A percentile compares a stretch with the other conserved stretches of the same genome.
phyloP scores from a whole-genome alignment of 2,329 filamentous ascomycete genomes.

The Neofusicoccum kwambonambiense region DNA sequence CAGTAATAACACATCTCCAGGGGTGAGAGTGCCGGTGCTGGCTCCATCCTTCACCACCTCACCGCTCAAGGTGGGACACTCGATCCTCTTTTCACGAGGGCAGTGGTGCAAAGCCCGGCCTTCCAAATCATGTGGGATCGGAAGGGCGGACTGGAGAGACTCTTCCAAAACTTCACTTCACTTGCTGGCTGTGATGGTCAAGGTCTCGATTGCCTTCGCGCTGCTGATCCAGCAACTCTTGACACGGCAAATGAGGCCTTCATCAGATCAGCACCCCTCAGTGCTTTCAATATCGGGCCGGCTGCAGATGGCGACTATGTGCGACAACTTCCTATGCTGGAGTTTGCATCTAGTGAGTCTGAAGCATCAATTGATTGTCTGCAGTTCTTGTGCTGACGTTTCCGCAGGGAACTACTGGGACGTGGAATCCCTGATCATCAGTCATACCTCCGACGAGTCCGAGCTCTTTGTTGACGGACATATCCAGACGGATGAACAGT shows the following conservation, averaged over 20 bases:
- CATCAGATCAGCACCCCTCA: conserved; percentile 21
- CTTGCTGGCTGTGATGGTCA: conserved; percentile 31
- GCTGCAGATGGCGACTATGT: conserved; percentile 35
- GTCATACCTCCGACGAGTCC: conserved; percentile 24
- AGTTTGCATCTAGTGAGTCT: conserved; percentile 7
- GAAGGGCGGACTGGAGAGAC: conserved; percentile 27
- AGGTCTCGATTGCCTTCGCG: conserved; percentile 33
- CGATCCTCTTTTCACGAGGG: conserved; percentile 46
- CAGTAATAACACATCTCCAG: conserved; percentile 23
- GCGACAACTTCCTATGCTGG: conserved; percentile 18
- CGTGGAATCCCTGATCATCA: conserved; percentile 34
- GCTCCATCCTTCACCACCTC: conserved; percentile 52
- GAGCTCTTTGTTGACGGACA: conserved; percentile 15
- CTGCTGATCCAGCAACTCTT: conserved; percentile 25
- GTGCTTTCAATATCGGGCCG: conserved; percentile 33
- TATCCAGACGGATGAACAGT: conserved; percentile 15
- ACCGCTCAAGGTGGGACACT: conserved; percentile 45
- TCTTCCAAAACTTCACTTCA: conserved; percentile 27
- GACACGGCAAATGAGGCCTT: conserved; percentile 28
- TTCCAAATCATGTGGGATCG: conserved; percentile 25
- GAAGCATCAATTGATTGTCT: background rate
- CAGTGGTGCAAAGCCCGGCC: conserved; percentile 34
- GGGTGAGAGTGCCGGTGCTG: conserved; percentile 52
- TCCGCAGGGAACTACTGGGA: conserved; percentile 32
- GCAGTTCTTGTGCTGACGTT: background rate